Evolutionary conservation across 805 yeast species (phyloP).

Genomic region (Kuraishia cidri): DNA sequence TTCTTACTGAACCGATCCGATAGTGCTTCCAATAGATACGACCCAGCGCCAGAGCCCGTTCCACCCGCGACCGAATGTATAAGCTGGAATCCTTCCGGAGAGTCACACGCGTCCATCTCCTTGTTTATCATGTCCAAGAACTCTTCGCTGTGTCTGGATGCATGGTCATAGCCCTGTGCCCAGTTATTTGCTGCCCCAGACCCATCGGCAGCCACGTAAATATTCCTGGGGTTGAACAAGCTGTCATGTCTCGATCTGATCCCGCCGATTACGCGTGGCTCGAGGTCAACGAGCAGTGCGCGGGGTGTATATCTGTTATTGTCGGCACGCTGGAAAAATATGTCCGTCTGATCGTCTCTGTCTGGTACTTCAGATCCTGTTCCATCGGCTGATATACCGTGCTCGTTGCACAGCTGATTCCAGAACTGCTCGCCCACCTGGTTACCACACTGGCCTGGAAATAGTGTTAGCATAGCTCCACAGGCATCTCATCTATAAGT

Average conservation of each 20-base stretch:
- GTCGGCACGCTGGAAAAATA: slow-evolving; percentile 74
- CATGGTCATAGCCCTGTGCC: slow-evolving; percentile 84
- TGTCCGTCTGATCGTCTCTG: slow-evolving; percentile 68
- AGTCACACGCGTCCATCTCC: slow-evolving; percentile 86
- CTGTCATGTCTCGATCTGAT: slow-evolving; percentile 37
- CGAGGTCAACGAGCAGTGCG: slow-evolving; percentile 77
- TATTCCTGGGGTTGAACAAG: slow-evolving; percentile 76
- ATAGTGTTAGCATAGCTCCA: slow-evolving; percentile 4
- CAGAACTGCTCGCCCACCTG: slow-evolving; percentile 92
- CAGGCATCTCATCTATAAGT: not conserved
- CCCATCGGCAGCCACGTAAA: slow-evolving; percentile 73
- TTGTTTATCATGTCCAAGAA: slow-evolving; percentile 77
- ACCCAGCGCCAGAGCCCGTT: slow-evolving; percentile 95
- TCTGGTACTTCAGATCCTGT: slow-evolving; percentile 21
- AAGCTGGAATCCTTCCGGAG: slow-evolving; percentile 82
- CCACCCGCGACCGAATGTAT: slow-evolving; percentile 98
- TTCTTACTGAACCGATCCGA: slow-evolving; percentile 81
- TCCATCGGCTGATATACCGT: slow-evolving; percentile 71
- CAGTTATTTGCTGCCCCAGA: slow-evolving; percentile 96
- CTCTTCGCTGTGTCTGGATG: slow-evolving; percentile 59
- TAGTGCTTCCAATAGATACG: slow-evolving; percentile 66
- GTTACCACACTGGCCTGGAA: slow-evolving; percentile 87
- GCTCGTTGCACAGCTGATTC: slow-evolving; percentile 82
- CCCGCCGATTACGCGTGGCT: slow-evolving; percentile 77
- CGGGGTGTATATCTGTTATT: slow-evolving; percentile 76